A percentile compares a stretch with the other conserved stretches of the same genome.
phyloP scores from a whole-genome alignment of 306 rosid species.

The Citrullus colocynthis region DNA sequence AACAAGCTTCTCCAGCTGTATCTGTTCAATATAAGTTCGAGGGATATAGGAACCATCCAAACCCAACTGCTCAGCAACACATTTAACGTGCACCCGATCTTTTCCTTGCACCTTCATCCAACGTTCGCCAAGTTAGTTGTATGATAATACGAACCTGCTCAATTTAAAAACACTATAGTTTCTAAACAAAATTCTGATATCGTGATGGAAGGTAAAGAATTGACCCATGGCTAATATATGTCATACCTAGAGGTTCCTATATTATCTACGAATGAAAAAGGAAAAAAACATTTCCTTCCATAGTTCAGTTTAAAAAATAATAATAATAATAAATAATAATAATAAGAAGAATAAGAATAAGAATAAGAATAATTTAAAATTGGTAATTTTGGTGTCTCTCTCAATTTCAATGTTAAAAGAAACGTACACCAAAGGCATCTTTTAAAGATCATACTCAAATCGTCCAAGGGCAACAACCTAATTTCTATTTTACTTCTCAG shows the following conservation, averaged over 20 bases:
- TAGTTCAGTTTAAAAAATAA: neutral
- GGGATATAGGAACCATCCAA: conserved; percentile 89
- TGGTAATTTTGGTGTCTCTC: neutral
- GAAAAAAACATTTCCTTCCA: neutral
- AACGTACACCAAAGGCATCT: neutral
- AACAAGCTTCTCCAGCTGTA: conserved; percentile 93
- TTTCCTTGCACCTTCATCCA: conserved; percentile 84
- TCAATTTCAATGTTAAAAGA: neutral
- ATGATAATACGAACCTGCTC: conserved; percentile 2
- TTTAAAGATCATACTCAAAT: neutral
- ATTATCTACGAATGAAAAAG: neutral
- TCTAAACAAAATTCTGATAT: neutral
- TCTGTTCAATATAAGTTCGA: conserved; percentile 95
- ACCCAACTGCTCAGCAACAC: conserved; percentile 58
- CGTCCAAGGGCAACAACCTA: neutral
- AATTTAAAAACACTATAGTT: neutral
- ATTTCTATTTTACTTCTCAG: neutral
- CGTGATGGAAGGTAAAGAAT: neutral
- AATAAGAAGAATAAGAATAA: too few species aligned
- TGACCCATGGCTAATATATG: neutral
- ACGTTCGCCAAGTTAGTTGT: conserved; percentile 13
- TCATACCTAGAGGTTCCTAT: neutral
- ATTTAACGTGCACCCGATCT: conserved; percentile 61
- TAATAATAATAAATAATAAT: too few species aligned
- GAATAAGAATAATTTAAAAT: too few species aligned